Base-by-base conservation (phyloP, 1,139 yeast genomes). In the Trichomonascaceae sp. region DNA sequence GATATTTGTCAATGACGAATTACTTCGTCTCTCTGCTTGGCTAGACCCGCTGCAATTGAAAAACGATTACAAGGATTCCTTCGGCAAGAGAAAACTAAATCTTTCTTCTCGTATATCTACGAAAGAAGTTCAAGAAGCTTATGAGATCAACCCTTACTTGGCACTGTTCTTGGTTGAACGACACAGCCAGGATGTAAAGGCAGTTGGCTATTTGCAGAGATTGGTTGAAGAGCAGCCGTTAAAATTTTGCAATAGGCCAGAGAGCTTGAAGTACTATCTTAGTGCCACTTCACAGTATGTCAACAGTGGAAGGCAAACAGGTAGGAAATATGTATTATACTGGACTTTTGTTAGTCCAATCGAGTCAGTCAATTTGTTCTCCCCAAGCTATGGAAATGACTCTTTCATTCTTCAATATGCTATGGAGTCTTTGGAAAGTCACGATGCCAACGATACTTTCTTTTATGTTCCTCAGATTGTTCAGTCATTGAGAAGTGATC, bases 401-500 rank as follows among this genome's bases (percentile, higher is more conserved):
- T 83, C 95, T 0, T 79, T 76, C 61, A 74, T 88, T 36, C 73
- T 89, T 57, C 99, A 95, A 69, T 93, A 84, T 66, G 85, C 96
- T 32, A 87, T 93, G 86, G 79, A 96, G 61, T 87, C 98, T 0
- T 74, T 95, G 60, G 96, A 91, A 69, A 78, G 83, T 36, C 96
- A 89, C 65, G 96, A 90, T 66, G 91, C 88, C 47, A 87, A 87
- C 64, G 73, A 87, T 58, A 88, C 97, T 0, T 95, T 95, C 74
- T 95, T 95, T 70, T 95, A 95, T 66, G 98, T 95, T 47, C 99
- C 99, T 1, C 99, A 95, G 69, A 89, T 95, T 69, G 99, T 95
- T 17, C 99, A 95, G 70, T 80, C 88, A 57, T 77, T 95, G 60
- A 80, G 98, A 61, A 38, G 24, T 7, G 85, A 84, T 68, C 73